Evolutionary conservation across 169 alveolate genomes (phyloP).

Genomic region (Eimeria tenella): DNA sequence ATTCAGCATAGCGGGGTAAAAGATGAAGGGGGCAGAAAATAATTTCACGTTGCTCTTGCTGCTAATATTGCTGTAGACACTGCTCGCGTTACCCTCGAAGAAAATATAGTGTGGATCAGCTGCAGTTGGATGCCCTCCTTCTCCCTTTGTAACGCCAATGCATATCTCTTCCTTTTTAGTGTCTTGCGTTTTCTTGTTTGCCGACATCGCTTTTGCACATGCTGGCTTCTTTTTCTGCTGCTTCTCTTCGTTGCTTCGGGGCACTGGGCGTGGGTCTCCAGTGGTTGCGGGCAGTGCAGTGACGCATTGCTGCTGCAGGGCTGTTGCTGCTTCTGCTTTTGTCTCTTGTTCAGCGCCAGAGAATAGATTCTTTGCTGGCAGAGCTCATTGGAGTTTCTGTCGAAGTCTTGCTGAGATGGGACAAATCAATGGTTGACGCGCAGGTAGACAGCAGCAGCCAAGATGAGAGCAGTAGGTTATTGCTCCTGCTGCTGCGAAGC

Average conservation of each 20-base stretch:
- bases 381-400: slow-evolving; percentile 20
- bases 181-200: neutral
- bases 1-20: neutral
- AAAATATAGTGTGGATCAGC: too few species aligned
- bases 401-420: slow-evolving; percentile 32
- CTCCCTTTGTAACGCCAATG: neutral
- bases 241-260: neutral
- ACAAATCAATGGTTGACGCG: neutral
- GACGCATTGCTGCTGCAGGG: neutral
- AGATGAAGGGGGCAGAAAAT: neutral
- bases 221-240: neutral
- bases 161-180: neutral
- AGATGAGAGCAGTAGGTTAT: neutral
- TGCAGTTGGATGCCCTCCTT: neutral
- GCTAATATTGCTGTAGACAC: neutral
- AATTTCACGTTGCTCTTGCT: neutral
- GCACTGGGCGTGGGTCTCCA: neutral
- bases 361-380: slow-evolving; percentile 1
- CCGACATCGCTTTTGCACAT: neutral
- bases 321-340: neutral
- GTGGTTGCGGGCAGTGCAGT: neutral
- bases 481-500: slow-evolving; percentile 9
- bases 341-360: neutral
- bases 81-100: neutral
- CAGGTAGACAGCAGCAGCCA: neutral